phyloP scores from a whole-genome alignment of 208 protist species.

The Tritrichomonas foetus region DNA sequence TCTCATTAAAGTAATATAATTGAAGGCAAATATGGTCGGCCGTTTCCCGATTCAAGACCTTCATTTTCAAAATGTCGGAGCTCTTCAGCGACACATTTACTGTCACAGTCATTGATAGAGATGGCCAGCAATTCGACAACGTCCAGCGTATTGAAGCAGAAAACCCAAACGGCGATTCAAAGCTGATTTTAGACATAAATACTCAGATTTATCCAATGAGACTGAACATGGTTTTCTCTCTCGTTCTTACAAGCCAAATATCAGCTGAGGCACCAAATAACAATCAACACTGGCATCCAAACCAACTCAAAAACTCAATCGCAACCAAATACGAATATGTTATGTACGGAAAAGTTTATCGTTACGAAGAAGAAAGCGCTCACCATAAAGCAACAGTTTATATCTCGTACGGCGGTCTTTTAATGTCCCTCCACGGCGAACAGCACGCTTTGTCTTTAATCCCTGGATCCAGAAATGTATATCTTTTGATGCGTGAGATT shows the following conservation, averaged over 20 bases:
- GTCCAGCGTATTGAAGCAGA: not conserved
- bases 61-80: no score
- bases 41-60: no score
- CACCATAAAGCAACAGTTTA: not conserved
- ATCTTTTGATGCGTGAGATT: not conserved
- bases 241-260: not conserved
- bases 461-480: not conserved
- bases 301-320: not conserved
- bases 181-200: not conserved
- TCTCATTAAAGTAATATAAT: no score
- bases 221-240: not conserved
- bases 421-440: not conserved
- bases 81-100: not conserved
- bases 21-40: no score
- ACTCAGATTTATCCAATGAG: not conserved
- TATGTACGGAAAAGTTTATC: conserved; percentile 37
- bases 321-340: not conserved
- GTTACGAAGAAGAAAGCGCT: not conserved
- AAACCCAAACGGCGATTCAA: not conserved
- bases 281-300: not conserved
- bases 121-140: not conserved
- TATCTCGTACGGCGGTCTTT: not conserved
- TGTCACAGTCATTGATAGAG: not conserved
- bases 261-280: not conserved
- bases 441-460: not conserved